phyloP scores from a whole-genome alignment of 192 early-diverging fungal species.

The Spizellomyces punctatus region DNA sequence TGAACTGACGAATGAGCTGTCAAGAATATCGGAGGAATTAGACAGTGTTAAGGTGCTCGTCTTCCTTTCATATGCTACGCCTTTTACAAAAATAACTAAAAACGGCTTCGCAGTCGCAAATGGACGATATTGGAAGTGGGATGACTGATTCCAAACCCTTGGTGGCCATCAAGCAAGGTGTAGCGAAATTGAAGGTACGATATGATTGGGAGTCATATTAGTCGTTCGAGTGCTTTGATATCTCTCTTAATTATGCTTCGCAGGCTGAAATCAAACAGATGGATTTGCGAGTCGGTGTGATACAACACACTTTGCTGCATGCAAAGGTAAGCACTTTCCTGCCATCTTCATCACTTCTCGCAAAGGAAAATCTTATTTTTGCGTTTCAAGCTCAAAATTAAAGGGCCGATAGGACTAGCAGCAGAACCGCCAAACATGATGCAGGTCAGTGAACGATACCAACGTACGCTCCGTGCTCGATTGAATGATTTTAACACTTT shows the following conservation, averaged over 20 bases:
- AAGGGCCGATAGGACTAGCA: neutral
- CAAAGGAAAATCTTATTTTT: neutral
- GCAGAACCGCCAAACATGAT: conserved; percentile 19
- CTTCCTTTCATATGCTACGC: neutral
- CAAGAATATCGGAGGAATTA: conserved; percentile 55
- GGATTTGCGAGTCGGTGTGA: conserved; percentile 61
- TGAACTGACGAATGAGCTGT: conserved; percentile 50
- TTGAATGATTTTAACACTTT: neutral
- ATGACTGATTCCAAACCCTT: conserved; percentile 70
- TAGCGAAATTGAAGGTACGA: conserved; percentile 52
- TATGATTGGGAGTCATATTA: neutral
- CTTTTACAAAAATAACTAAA: neutral
- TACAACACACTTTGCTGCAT: conserved; percentile 57
- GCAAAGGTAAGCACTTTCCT: conserved; percentile 38
- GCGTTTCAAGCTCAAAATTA: neutral
- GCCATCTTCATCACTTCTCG: neutral
- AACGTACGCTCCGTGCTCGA: neutral
- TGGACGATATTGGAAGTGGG: conserved; percentile 65
- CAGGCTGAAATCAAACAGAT: conserved; percentile 63
- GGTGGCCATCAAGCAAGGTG: conserved; percentile 56
- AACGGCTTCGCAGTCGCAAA: conserved; percentile 35
- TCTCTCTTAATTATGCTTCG: neutral
- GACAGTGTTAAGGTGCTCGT: conserved; percentile 54
- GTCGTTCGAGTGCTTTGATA: neutral
- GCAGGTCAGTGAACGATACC: conserved; percentile 10